These are phyloP conservation scores for Pholiota adiposa DNA, from an alignment of 1,284 basidiomycete genomes.

Conservation along the genomic window DNA sequence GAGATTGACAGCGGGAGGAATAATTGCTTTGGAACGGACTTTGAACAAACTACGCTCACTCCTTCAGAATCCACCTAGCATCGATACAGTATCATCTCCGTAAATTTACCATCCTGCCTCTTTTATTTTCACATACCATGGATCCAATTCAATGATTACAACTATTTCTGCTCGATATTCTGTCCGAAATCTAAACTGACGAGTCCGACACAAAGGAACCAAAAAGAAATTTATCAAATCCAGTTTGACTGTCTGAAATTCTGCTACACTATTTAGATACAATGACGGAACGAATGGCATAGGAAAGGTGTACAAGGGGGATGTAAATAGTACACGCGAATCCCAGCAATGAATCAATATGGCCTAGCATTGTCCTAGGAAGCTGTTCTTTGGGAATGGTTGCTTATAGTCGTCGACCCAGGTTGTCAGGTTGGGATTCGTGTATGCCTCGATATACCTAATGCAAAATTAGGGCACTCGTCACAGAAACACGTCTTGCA, in stretches of 20 bases:
- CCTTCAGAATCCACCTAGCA: conserved; percentile 14
- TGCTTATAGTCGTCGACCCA: conserved; percentile 65
- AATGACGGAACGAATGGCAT: not conserved
- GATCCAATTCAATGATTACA: not conserved
- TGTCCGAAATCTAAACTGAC: not conserved
- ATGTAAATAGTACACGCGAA: not conserved
- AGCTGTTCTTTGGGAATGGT: conserved; percentile 61
- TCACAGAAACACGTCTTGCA: conserved; percentile 17
- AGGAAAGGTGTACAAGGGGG: not conserved
- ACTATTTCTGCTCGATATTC: too few relatives aligned
- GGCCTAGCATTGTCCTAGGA: conserved; percentile 52
- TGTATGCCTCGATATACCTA: conserved; percentile 57
- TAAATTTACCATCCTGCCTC: not conserved
- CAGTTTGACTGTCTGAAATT: conserved; percentile 9
- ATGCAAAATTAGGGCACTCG: too few relatives aligned
- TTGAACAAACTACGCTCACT: conserved; percentile 53
- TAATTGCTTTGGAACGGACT: conserved; percentile 78
- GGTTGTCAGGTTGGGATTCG: conserved; percentile 60
- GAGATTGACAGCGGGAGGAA: conserved; percentile 78
- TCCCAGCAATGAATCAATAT: not conserved
- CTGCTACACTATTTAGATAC: not conserved
- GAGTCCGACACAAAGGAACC: not conserved
- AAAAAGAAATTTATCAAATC: conserved; percentile 8
- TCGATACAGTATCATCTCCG: not conserved
- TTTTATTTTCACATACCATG: not conserved